These are phyloP conservation scores for Capronia americana DNA, from an alignment of 2,329 filamentous ascomycete genomes.

Conservation along the genomic window DNA sequence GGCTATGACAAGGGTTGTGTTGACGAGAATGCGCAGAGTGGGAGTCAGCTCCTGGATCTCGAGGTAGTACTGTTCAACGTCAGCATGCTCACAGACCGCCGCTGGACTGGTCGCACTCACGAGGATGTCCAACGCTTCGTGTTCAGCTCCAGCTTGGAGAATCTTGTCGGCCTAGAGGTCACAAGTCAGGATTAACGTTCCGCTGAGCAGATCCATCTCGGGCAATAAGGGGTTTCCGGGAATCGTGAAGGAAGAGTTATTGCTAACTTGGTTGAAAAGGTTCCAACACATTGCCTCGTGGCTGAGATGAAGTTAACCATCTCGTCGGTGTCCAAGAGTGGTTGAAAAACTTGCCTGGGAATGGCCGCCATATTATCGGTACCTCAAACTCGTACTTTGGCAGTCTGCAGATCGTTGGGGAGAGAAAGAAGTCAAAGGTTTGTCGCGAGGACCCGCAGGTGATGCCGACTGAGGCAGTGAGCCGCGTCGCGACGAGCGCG, in stretches of 20 bases:
- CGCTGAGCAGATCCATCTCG: neutral
- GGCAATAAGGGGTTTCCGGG: neutral
- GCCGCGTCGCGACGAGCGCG: neutral
- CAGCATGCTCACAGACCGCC: neutral
- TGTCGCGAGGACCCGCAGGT: neutral
- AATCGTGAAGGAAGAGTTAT: too few species aligned
- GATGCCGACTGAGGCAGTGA: neutral
- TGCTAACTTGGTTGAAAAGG: conserved; percentile 5
- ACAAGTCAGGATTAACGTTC: neutral
- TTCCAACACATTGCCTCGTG: conserved; percentile 3
- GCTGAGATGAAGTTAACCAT: neutral
- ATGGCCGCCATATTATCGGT: neutral
- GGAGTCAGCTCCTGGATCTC: conserved; percentile 3
- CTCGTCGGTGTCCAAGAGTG: neutral
- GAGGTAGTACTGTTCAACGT: neutral
- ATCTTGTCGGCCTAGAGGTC: neutral
- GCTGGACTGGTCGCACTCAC: neutral
- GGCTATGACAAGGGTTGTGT: neutral
- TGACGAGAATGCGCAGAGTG: neutral
- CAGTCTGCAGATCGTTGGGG: neutral
- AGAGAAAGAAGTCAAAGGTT: neutral
- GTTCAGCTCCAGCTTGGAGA: neutral
- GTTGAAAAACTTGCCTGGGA: neutral
- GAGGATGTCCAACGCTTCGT: conserved; percentile 4
- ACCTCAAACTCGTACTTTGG: neutral